phyloP scores from a whole-genome alignment of 2,329 filamentous ascomycete species.

The Ophiostoma ips region DNA sequence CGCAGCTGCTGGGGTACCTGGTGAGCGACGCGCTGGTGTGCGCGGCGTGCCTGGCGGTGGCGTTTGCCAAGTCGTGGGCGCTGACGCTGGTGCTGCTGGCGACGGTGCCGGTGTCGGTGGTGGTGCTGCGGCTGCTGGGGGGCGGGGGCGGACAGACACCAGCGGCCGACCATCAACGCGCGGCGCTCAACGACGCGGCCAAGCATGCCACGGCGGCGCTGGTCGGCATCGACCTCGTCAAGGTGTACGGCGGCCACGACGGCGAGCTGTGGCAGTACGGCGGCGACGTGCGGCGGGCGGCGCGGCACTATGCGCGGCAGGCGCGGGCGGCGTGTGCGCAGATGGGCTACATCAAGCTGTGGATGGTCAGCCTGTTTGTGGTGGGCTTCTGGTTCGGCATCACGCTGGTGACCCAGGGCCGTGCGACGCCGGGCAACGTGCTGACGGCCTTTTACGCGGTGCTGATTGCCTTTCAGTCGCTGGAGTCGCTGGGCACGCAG shows the following conservation, averaged over 20 bases:
- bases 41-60: conserved; percentile 52
- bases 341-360: conserved; percentile 57
- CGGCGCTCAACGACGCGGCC: conserved; percentile 53
- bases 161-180: conserved; percentile 55
- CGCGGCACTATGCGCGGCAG: conserved; percentile 47
- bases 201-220: conserved; percentile 59
- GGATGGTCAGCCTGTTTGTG: conserved; percentile 67
- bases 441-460: conserved; percentile 78
- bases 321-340: conserved; percentile 40
- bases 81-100: conserved; percentile 68
- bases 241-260: conserved; percentile 65
- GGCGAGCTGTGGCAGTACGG: conserved; percentile 56
- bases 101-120: conserved; percentile 52
- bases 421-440: conserved; percentile 49
- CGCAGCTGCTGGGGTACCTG: conserved; percentile 62
- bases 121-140: conserved; percentile 46
- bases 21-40: conserved; percentile 51
- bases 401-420: conserved; percentile 47
- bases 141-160: conserved; percentile 45
- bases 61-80: conserved; percentile 70
- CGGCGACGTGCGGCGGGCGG: conserved; percentile 18
- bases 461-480: conserved; percentile 58
- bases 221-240: conserved; percentile 68
- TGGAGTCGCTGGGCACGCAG: conserved; percentile 63
- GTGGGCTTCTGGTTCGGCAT: conserved; percentile 84